Percentiles rank a stretch among this genome's conserved stretches.
phyloP scores from a whole-genome alignment of 495 filamentous ascomycete species.

The Aspergillus affinis region DNA sequence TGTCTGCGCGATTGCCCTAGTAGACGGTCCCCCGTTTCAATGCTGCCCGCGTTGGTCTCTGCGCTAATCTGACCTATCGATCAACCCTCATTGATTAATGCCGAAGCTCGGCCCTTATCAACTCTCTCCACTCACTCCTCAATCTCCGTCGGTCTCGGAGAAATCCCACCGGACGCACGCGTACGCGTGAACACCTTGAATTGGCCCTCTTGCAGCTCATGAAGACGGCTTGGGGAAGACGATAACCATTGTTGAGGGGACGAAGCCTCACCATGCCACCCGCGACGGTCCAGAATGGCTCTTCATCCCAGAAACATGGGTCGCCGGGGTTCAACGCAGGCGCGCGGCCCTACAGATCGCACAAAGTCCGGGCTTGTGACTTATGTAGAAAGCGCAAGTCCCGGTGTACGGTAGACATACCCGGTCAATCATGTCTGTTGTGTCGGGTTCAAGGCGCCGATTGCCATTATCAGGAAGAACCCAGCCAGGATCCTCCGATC shows the following conservation, averaged over 20 bases:
- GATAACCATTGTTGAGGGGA: slow-evolving; percentile 13
- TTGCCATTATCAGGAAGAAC: slow-evolving; percentile 48
- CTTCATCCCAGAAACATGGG: slow-evolving; percentile 33
- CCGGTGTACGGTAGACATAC: slow-evolving; percentile 50
- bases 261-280: slow-evolving; percentile 40
- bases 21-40: slow-evolving; percentile 3
- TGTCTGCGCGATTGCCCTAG: slow-evolving; percentile 13
- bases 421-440: slow-evolving; percentile 46
- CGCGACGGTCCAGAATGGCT: slow-evolving; percentile 31
- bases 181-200: slow-evolving; percentile 2
- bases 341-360: slow-evolving; percentile 50
- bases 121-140: neutral
- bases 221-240: slow-evolving; percentile 4
- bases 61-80: slow-evolving; percentile 6
- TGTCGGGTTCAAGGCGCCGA: slow-evolving; percentile 52
- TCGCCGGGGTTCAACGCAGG: slow-evolving; percentile 47
- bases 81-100: neutral
- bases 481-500: slow-evolving; percentile 26
- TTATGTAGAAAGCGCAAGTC: slow-evolving; percentile 54
- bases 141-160: neutral
- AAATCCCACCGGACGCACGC: neutral
- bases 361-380: slow-evolving; percentile 52
- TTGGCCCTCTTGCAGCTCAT: slow-evolving; percentile 9
- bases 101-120: neutral
- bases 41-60: slow-evolving; percentile 4